Evolutionary conservation across 768 basidiomycete genomes (phyloP), one percentile per base, ranked within the genome.

Genomic region (Amanita pallidorosea): DNA sequence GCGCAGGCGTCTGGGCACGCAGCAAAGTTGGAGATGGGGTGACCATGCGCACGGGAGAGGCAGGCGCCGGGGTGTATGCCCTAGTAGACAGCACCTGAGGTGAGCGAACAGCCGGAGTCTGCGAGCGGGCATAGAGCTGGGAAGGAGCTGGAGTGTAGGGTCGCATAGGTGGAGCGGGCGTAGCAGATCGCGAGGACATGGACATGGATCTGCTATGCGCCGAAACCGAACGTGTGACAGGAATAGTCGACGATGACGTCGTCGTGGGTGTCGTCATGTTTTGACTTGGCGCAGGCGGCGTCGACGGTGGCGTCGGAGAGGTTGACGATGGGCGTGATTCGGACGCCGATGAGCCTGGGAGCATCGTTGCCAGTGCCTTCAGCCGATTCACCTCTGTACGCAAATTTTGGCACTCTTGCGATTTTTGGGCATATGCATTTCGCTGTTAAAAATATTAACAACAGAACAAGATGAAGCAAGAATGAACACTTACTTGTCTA

Each of bases 351-450:
- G 69, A 61, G 7, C 63, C 64, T 54, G 61, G 70, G 38, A 70
- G 63, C 13, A 70, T 74, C 12, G 72, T 70, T 47, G 70, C 70
- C 53, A 73, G 61, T 17, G 72, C 70, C 63, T 73, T 77, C 55
- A 73, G 61, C 47, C 83, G 77, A 65, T 67, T 78, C 50, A 84
- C 65, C 67, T 88, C 85, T 52, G 74, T 73, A 49, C 79, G 80
- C 40, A 87, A 73, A 58, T 72, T 72, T 61, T 83, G 80, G 61
- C 73, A 80, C 67, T 87, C 85, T 67, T 82, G 81, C 51, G 77
- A 72, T 73, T 83, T 83, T 70, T 80, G 77, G 55, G 72, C 67
- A 65, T 80, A 81, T 63, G 75, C 71, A 48, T 72, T 61, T 63
- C 80, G 77, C 83, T 85, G 59, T 31, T 31, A 60, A 55, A 59